These are phyloP conservation scores for Vaccinium myrtillus DNA, from an alignment of 148 eudicot species.

Conservation along the genomic window DNA sequence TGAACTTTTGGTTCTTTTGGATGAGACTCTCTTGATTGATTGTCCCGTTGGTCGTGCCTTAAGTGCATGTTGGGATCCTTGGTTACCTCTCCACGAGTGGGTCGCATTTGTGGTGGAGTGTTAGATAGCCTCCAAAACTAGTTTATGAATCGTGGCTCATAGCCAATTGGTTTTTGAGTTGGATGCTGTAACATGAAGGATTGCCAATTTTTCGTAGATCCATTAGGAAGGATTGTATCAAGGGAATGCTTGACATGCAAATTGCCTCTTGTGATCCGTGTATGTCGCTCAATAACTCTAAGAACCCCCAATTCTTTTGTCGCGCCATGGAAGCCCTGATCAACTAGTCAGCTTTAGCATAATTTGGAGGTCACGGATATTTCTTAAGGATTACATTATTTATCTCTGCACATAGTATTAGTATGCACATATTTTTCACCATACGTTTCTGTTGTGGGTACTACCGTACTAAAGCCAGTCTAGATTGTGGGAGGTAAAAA, in stretches of 20 bases:
- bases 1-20: neutral
- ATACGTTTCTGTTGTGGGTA: neutral
- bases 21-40: neutral
- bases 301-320: neutral
- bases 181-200: neutral
- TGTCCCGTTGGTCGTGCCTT: neutral
- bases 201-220: neutral
- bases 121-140: neutral
- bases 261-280: neutral
- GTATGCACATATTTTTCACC: neutral
- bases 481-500: conserved; percentile 1
- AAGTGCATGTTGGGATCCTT: neutral
- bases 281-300: neutral
- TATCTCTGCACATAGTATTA: neutral
- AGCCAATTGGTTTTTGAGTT: neutral
- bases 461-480: neutral
- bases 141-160: neutral
- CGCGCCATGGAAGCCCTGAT: neutral
- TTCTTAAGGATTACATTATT: neutral
- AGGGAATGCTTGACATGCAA: neutral
- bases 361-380: neutral
- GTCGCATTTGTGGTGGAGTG: neutral
- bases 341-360: neutral
- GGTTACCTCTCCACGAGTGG: neutral
- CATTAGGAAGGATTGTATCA: neutral